Evolutionary conservation across 176 grass and related monocot species (phyloP).

Genomic region (Guadua angustifolia): DNA sequence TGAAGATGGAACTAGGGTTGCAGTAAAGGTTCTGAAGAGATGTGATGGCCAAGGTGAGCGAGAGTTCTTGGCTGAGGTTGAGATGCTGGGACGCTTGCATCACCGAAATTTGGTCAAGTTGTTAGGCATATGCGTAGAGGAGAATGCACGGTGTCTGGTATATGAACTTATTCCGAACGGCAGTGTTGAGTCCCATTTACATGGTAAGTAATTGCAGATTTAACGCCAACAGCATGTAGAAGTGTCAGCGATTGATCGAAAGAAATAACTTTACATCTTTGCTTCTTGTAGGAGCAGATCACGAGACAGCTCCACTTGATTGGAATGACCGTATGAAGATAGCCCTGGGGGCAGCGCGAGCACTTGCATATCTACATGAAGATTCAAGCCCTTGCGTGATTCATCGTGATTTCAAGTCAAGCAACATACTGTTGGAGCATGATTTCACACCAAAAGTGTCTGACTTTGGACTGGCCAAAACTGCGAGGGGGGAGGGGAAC

Average conservation of each 20-base stretch:
- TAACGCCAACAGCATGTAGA: constrained; percentile 26
- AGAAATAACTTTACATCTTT: constrained; percentile 21
- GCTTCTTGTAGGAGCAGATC: constrained; percentile 58
- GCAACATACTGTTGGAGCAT: constrained; percentile 93
- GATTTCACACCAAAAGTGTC: constrained; percentile 96
- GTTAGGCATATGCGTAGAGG: constrained; percentile 90
- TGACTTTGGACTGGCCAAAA: constrained; percentile 90
- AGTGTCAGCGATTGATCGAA: constrained; percentile 32
- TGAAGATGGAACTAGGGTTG: constrained; percentile 75
- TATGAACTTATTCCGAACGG: constrained; percentile 99
- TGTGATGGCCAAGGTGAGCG: constrained; percentile 76
- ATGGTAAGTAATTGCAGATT: constrained; percentile 68
- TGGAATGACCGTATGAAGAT: constrained; percentile 95
- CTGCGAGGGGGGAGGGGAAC: constrained; percentile 79
- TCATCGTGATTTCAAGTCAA: constrained; percentile 97
- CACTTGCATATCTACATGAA: constrained; percentile 94
- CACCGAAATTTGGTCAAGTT: constrained; percentile 96
- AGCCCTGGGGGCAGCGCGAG: constrained; percentile 85
- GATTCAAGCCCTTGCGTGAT: constrained; percentile 96
- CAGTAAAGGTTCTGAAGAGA: constrained; percentile 96
- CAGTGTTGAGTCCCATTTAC: constrained; percentile 95
- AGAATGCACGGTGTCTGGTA: constrained; percentile 78
- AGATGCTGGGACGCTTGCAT: constrained; percentile 97
- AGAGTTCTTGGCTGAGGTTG: constrained; percentile 92
- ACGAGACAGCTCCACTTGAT: constrained; percentile 69